Evolutionary conservation across 192 early-diverging fungal species (phyloP), one percentile per base, ranked within the genome.

Genomic region (Coemansia sp.): DNA sequence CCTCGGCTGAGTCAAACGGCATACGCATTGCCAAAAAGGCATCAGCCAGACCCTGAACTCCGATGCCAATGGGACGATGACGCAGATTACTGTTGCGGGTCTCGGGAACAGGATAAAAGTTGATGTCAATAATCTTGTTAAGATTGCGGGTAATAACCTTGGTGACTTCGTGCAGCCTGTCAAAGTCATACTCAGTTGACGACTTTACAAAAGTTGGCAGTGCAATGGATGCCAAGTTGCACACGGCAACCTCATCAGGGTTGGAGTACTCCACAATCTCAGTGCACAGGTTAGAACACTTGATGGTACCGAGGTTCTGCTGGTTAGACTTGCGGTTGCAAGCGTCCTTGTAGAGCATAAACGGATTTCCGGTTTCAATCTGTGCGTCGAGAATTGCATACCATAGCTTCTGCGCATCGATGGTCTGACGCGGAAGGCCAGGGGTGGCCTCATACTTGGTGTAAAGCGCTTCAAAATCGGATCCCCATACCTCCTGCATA

Each of bases 241-340:
- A 98, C 51, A 97, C 95, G 14, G 97, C 97, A 7, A 97, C 92
- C 71, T 98, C 97, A 51, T 96, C 95, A 30, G 97, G 93, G 55
- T 85, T 83, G 6, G 94, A 92, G 87, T 97, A 97, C 78, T 98
- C 91, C 51, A 98, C 92, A 82, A 98, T 96, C 70, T 98, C 97
- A 0, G 97, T 98, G 81, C 97, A 98, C 67, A 98, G 84, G 78
- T 98, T 98, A 64, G 89, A 91, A 85, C 95, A 98, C 81, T 95
- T 96, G 88, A 98, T 98, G 17, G 95, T 98, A 27, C 97, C 97
- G 46, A 98, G 83, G 84, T 98, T 97, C 83, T 97, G 94, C 83
- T 98, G 97, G 85, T 98, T 98, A 19, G 93, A 95, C 85, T 98
- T 98, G 82, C 92, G 85, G 84, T 98, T 98, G 86, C 97, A 98